Evolutionary conservation across 192 early-diverging fungal genomes (phyloP).

Genomic region (Backusella morwellensis): DNA sequence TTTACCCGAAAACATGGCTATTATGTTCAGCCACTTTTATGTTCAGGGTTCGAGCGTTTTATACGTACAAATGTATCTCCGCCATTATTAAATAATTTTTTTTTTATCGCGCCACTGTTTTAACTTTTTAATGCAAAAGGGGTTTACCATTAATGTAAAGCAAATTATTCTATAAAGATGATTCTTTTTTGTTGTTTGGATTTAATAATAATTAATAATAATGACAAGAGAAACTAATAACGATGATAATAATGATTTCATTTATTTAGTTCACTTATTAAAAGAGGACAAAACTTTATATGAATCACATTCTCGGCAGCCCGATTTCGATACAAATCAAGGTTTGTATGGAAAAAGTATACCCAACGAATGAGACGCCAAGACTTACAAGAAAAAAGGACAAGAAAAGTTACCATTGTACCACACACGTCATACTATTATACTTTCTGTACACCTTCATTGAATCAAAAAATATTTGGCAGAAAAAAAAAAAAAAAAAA

Average conservation of each 20-base stretch:
- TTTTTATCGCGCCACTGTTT: neutral
- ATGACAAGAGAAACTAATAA: too few species aligned
- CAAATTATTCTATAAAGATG: neutral
- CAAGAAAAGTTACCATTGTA: neutral
- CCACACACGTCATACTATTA: neutral
- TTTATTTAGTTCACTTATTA: neutral
- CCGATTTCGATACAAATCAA: neutral
- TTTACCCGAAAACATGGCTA: neutral
- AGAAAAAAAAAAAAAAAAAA: neutral
- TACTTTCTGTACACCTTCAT: neutral
- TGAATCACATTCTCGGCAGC: neutral
- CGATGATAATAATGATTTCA: neutral
- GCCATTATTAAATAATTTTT: neutral
- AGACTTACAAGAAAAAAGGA: neutral
- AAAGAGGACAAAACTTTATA: neutral
- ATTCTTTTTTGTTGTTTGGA: neutral
- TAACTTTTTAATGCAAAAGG: neutral
- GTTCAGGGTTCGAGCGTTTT: neutral
- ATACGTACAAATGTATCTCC: neutral
- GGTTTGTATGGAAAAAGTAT: neutral
- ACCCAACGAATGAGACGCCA: neutral
- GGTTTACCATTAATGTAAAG: neutral
- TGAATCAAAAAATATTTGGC: neutral
- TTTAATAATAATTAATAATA: too few species aligned
- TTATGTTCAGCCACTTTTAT: neutral